Percentiles rank a stretch among this genome's conserved stretches.
phyloP scores from a whole-genome alignment of 345 rosid genomes.

The Moringa oleifera region DNA sequence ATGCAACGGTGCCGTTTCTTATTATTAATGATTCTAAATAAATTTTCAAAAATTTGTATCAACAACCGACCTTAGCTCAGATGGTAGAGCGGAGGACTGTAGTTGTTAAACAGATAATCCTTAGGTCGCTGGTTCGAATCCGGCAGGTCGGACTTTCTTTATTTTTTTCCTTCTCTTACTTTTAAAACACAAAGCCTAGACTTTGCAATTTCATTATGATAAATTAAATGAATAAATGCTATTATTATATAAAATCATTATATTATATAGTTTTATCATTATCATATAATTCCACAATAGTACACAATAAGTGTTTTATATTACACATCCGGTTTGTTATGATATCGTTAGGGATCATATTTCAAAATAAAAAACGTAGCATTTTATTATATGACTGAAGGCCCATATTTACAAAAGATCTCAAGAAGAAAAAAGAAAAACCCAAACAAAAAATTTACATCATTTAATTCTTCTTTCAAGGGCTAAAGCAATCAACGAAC shows the following conservation, averaged over 20 bases:
- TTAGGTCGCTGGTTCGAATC: conserved; percentile 69
- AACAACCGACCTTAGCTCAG: conserved; percentile 87
- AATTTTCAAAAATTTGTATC: no score
- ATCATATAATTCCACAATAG: no score
- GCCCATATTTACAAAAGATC: not conserved
- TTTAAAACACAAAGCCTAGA: no score
- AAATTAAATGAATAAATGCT: no score
- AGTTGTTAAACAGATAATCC: conserved; percentile 8
- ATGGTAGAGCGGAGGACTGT: conserved; percentile 79
- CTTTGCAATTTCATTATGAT: no score
- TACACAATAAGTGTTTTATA: no score
- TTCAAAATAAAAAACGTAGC: not conserved
- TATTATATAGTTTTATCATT: no score
- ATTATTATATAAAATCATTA: no score
- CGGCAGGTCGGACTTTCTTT: conserved; percentile 46
- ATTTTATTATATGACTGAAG: not conserved
- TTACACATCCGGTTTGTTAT: no score
- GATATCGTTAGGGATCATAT: no score
- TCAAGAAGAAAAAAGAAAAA: not conserved
- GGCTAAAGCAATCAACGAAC: conserved; percentile 23
- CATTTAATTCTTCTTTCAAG: conserved; percentile 1
- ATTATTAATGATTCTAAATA: no score
- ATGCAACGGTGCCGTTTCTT: no score
- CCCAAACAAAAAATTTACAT: not conserved
- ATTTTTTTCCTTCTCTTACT: not conserved